Evolutionary conservation across 768 basidiomycete genomes (phyloP).

Genomic region (Porphyrellus cyaneotinctus): DNA sequence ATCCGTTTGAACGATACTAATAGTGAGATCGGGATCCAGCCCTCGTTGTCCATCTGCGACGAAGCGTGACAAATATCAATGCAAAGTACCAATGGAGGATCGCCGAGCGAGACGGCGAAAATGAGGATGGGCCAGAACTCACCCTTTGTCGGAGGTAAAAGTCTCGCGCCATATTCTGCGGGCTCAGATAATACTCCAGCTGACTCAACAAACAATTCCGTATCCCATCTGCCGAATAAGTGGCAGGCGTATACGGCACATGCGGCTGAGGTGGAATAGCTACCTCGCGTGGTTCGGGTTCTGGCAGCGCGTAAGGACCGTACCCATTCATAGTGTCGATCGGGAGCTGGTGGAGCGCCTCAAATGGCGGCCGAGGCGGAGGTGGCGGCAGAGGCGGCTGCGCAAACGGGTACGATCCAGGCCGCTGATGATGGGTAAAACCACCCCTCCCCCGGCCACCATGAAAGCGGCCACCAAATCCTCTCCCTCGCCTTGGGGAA

Average conservation of each 20-base stretch:
- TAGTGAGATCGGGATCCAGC: conserved; percentile 80
- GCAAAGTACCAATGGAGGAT: neutral
- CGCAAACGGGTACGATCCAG: conserved; percentile 30
- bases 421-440: conserved; percentile 32
- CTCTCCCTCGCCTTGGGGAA: conserved; percentile 33
- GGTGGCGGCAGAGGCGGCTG: conserved; percentile 9
- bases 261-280: conserved; percentile 21
- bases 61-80: neutral
- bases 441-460: conserved; percentile 34
- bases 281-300: conserved; percentile 28
- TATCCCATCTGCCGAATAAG: conserved; percentile 62
- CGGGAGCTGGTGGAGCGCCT: conserved; percentile 20
- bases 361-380: conserved; percentile 23
- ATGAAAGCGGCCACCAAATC: conserved; percentile 36
- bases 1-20: conserved; percentile 89
- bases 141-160: conserved; percentile 77
- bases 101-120: neutral
- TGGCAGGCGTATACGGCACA: conserved; percentile 43
- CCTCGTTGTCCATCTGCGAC: conserved; percentile 79
- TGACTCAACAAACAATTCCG: conserved; percentile 72
- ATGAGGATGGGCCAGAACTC: conserved; percentile 26
- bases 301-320: conserved; percentile 30
- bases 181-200: conserved; percentile 88
- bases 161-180: conserved; percentile 88
- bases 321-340: conserved; percentile 27